Base-by-base conservation (phyloP, 2,329 filamentous ascomycete species). In the Hypoxylon sp. region DNA sequence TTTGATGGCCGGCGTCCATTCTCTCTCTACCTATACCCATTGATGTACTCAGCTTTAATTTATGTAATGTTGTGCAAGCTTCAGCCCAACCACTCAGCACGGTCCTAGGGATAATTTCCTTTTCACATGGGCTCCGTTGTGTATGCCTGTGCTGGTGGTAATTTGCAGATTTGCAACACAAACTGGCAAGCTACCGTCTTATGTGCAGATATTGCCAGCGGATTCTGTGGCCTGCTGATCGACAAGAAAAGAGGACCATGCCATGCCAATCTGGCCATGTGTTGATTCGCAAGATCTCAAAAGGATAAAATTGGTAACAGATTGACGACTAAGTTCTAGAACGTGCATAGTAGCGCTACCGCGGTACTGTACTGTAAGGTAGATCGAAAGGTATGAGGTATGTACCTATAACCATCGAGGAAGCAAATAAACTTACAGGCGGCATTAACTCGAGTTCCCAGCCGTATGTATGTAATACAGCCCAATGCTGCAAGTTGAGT, bases 291-390 rank as follows among this genome's bases (percentile, higher is more conserved):
- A 57, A 68, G 62, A 68, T 65, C 65, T 68, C 8, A 50, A 32
- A n/a, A 51, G 24, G 57, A 44, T 62, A 51, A 67, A 65, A 62
- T 53, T 52, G 61, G 65, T 32, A 62, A 62, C 57, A 65, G 61
- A 68, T 68, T 65, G 28, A 65, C 65, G 46, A 59, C 33, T 36
- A 56, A 8, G 30, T 38, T 51, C 45, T 36, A 58, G 45, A 33
- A 36, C 22, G 9, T 42, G 16, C 36, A 61, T 52, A 56, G 45
- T 61, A 49, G 6, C 6, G 20, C 36, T 48, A 61, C n/a, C n/a
- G n/a, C 64, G 52, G 52, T 58, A 42, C 54, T n/a, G 49, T 50
- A 51, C 16, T 20, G 11, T 16, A 52, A 30, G 33, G 50, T 26
- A 52, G 38, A 38, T 16, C 14, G 50, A 5, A 22, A 8, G 32